These are phyloP conservation scores for Trichoderma sp. DNA, from an alignment of 2,329 filamentous ascomycete species.

Conservation along the genomic window DNA sequence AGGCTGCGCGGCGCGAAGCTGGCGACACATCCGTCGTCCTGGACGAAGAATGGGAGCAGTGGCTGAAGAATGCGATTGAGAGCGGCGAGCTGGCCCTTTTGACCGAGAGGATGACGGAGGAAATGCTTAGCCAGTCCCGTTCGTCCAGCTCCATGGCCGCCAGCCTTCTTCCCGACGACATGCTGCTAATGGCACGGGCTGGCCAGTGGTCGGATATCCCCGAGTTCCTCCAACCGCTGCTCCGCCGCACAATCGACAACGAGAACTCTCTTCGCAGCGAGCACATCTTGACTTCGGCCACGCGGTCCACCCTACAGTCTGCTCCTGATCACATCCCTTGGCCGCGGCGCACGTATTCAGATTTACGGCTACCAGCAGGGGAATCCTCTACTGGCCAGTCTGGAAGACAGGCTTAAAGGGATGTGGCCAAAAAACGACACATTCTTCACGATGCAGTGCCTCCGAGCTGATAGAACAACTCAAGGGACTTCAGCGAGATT, in stretches of 20 bases:
- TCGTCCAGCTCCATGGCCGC: constrained; percentile 30
- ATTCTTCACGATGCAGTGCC: not conserved
- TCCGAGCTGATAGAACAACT: not conserved
- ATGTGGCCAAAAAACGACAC: not conserved
- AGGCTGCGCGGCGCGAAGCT: constrained; percentile 60
- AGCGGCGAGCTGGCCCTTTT: constrained; percentile 53
- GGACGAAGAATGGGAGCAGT: constrained; percentile 73
- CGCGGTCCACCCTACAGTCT: constrained; percentile 5
- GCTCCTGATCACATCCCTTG: constrained; percentile 18
- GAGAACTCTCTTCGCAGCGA: constrained; percentile 30
- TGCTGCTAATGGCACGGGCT: constrained; percentile 53
- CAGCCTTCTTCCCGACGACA: constrained; percentile 47
- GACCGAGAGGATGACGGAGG: constrained; percentile 41
- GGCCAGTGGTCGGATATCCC: constrained; percentile 59
- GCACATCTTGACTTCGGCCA: constrained; percentile 7
- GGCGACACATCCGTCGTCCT: constrained; percentile 57
- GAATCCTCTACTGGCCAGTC: constrained; percentile 29
- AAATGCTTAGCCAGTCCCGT: constrained; percentile 33
- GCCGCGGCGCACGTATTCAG: constrained; percentile 30
- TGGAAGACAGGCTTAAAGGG: constrained; percentile 24
- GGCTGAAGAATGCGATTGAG: constrained; percentile 68
- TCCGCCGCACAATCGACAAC: constrained; percentile 46
- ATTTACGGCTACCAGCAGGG: constrained; percentile 41
- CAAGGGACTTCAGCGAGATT: not conserved
- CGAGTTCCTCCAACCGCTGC: constrained; percentile 51